Base-by-base conservation (phyloP, 768 basidiomycete species). In the Tricholoma hemisulphureum region DNA sequence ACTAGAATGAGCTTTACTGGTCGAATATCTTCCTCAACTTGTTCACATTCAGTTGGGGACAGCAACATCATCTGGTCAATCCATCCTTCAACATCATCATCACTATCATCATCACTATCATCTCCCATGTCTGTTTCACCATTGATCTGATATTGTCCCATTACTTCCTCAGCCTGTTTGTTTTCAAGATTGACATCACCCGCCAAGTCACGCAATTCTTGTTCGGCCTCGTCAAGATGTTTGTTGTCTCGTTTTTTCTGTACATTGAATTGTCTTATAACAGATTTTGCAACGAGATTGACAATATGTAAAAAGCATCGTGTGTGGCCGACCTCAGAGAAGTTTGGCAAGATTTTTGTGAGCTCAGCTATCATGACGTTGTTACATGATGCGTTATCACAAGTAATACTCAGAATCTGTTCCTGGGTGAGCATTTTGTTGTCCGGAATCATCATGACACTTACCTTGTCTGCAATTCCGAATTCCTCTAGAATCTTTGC, bases 231-330 rank as follows among this genome's bases (percentile, higher is more conserved):
- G 4, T 31, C 31, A 5, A 31, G 31, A 31, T 31, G 31, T 31
- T 31, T 5, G 4, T n/a, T n/a, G n/a, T 31, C 31, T 31, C 31
- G 4, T 5, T 31, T 31, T 31, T 31, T 31, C 31, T 31, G 31
- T 31, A 31, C 31, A 31, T 37, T 5, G 4, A 37, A 37, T 37
- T 37, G 31, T 31, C 31, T 5, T 31, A 59, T 26, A 21, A 59
- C 23, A 5, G 18, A 29, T 32, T 59, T 56, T 32, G 53, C 58
- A 24, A 55, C 54, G 21, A 59, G 56, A 26, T n/a, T n/a, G n/a
- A n/a, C n/a, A n/a, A n/a, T n/a, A n/a, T n/a, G n/a, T n/a, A n/a
- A n/a, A n/a, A n/a, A n/a, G n/a, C n/a, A n/a, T n/a, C n/a, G n/a
- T n/a, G n/a, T n/a, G n/a, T n/a, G n/a, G n/a, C n/a, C 46, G 2